Conservation (phyloP, 169 alveolate species). For the Eimeria necatrix region DNA sequence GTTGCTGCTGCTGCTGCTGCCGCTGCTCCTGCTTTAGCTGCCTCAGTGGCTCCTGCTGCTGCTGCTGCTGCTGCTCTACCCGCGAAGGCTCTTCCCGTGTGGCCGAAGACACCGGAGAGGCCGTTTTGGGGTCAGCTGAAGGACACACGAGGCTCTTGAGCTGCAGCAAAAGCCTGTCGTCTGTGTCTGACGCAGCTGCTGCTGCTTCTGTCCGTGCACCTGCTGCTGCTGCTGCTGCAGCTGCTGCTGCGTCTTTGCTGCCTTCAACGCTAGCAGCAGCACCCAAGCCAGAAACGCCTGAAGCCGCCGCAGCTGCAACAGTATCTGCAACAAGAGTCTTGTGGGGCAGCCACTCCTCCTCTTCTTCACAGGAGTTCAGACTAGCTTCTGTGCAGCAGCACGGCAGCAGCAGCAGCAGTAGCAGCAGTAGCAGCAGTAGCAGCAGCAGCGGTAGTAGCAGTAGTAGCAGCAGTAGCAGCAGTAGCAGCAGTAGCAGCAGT, state of each 20-base stretch:
- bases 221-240: constrained; percentile 19
- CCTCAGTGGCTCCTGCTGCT: background rate
- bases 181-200: background rate
- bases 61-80: background rate
- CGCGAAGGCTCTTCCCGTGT: background rate
- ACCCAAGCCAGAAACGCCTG: background rate
- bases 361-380: background rate
- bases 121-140: background rate
- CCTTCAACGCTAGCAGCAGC: background rate
- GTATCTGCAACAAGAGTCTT: background rate
- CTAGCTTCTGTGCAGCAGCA: background rate
- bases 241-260: background rate
- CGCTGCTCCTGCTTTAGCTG: constrained; percentile 24
- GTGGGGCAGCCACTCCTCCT: background rate
- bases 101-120: background rate
- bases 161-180: background rate
- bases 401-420: constrained; percentile 16
- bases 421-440: background rate
- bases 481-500: background rate
- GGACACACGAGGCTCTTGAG: background rate
- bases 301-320: too few relatives aligned
- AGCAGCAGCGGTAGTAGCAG: background rate
- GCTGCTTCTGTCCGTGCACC: background rate
- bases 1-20: background rate
- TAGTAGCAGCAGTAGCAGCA: background rate